These are phyloP conservation scores for Penicillium sp. DNA, from an alignment of 2,329 filamentous ascomycete genomes.

Conservation along the genomic window DNA sequence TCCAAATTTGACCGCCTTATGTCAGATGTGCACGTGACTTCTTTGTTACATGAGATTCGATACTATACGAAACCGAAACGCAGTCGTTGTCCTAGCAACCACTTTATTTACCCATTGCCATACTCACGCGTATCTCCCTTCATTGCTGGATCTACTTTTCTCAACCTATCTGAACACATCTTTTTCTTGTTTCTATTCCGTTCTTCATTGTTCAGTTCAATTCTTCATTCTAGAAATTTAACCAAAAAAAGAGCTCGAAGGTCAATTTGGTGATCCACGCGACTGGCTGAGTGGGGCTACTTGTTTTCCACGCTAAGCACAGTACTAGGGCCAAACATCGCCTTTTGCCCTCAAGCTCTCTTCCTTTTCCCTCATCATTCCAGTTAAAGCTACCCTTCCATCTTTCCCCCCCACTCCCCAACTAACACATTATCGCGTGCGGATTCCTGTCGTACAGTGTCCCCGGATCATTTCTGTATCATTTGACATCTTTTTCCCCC, in stretches of 20 bases:
- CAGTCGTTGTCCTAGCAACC: conserved; percentile 53
- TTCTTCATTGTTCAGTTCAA: conserved; percentile 2
- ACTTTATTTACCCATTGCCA: conserved; percentile 21
- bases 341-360: conserved; percentile 40
- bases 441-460: conserved; percentile 13
- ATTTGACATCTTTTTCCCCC: conserved; percentile 12
- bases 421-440: conserved; percentile 15
- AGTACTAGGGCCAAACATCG: conserved; percentile 43
- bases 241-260: conserved; percentile 5
- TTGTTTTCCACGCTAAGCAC: conserved; percentile 41
- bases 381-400: conserved; percentile 28
- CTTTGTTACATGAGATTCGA: conserved; percentile 3
- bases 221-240: conserved; percentile 1
- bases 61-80: conserved; percentile 5
- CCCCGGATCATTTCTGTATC: conserved; percentile 19
- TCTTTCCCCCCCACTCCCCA: conserved; percentile 15
- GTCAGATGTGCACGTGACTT: background rate
- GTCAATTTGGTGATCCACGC: conserved; percentile 29
- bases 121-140: conserved; percentile 25
- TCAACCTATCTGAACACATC: background rate
- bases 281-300: conserved; percentile 41
- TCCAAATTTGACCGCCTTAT: background rate
- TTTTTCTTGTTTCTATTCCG: conserved; percentile 12
- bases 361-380: conserved; percentile 34
- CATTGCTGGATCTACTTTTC: conserved; percentile 26